Conservation (phyloP, 148 eudicot genomes). For the Dianthus caryophyllus region DNA sequence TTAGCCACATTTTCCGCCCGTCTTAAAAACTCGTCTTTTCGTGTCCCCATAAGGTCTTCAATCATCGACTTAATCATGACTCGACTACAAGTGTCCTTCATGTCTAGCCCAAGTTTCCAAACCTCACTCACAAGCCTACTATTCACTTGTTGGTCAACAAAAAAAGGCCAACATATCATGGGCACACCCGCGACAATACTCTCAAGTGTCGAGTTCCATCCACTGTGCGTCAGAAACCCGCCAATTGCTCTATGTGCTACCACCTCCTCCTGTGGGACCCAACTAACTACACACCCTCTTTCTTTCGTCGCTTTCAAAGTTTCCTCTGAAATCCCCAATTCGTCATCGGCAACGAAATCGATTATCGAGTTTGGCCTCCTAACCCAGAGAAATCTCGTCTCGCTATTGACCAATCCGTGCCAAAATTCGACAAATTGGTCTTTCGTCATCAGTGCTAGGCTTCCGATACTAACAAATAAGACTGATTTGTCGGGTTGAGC, state of each 20-base stretch:
- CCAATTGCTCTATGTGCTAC: conserved; percentile 27
- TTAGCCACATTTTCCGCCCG: conserved; percentile 11
- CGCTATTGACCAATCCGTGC: conserved; percentile 26
- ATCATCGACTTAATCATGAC: conserved; percentile 22
- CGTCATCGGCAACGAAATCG: neutral
- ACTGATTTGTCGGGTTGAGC: conserved; percentile 28
- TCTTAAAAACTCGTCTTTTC: conserved; percentile 13
- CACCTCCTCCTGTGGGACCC: conserved; percentile 38
- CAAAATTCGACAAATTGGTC: conserved; percentile 31
- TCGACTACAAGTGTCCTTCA: conserved; percentile 31
- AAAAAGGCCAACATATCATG: conserved; percentile 33
- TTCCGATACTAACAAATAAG: conserved; percentile 36
- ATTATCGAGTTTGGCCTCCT: conserved; percentile 25
- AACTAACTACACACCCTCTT: conserved; percentile 25
- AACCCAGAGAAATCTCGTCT: conserved; percentile 27
- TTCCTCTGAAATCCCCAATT: conserved; percentile 1
- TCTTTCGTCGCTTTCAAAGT: conserved; percentile 20
- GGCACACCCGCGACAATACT: conserved; percentile 32
- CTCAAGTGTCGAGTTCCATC: conserved; percentile 39
- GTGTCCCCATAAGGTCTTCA: conserved; percentile 24
- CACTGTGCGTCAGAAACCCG: conserved; percentile 33
- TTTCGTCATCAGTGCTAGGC: conserved; percentile 28
- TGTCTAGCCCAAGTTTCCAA: conserved; percentile 28
- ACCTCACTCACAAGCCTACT: conserved; percentile 29
- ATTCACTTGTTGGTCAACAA: conserved; percentile 34